Conservation (phyloP, 1,139 yeast genomes). For the Geotrichum reessii region DNA sequence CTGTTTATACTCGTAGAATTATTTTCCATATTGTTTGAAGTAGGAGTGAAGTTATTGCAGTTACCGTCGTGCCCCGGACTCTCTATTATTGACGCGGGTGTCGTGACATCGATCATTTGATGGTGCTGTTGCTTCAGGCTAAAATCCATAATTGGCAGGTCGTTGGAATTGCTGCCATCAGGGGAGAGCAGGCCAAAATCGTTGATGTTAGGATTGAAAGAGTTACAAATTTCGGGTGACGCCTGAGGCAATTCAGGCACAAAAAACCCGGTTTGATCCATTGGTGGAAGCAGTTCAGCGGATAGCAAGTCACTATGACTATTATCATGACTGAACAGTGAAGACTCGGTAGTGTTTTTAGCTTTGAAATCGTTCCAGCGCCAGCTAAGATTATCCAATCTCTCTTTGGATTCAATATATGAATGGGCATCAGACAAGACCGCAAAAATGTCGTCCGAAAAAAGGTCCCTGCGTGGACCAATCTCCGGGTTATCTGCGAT, state of each 20-base stretch:
- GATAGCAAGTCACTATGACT: neutral
- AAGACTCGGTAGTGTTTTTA: neutral
- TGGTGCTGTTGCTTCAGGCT: neutral
- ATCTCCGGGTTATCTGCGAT: slow-evolving; percentile 12
- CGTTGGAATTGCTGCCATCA: slow-evolving; percentile 7
- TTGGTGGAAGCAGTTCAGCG: neutral
- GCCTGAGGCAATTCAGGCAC: neutral
- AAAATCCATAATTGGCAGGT: slow-evolving; percentile 12
- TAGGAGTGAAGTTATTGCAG: neutral
- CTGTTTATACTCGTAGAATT: neutral
- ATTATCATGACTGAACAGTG: neutral
- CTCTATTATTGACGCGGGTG: slow-evolving; percentile 13
- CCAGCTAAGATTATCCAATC: slow-evolving; percentile 25
- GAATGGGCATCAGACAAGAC: slow-evolving; percentile 29
- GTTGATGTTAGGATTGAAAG: neutral
- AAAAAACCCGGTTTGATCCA: neutral
- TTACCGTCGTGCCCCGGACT: slow-evolving; percentile 7
- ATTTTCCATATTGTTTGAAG: neutral
- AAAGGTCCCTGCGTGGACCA: slow-evolving; percentile 14
- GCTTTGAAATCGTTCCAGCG: slow-evolving; percentile 6
- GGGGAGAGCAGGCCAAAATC: slow-evolving; percentile 18
- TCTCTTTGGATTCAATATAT: slow-evolving; percentile 21
- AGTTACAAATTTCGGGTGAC: neutral
- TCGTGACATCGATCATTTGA: slow-evolving; percentile 7
- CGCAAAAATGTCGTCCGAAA: slow-evolving; percentile 26